These are phyloP conservation scores for Mycena kentingensis DNA, from an alignment of 768 basidiomycete species.

Conservation along the genomic window DNA sequence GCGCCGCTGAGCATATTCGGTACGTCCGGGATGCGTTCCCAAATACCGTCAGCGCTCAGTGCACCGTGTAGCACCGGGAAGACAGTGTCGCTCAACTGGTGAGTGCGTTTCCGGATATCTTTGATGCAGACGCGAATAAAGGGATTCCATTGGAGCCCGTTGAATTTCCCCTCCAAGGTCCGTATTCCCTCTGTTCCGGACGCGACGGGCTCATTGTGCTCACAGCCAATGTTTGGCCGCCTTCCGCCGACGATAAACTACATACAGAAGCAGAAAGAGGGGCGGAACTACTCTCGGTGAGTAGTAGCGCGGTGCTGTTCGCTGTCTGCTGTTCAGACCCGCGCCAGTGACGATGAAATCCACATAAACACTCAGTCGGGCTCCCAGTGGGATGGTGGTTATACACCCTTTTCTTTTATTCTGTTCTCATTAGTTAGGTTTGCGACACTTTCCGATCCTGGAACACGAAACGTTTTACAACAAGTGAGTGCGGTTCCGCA, in stretches of 20 bases:
- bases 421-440: too few relatives aligned
- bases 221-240: conserved; percentile 59
- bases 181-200: not conserved
- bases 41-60: not conserved
- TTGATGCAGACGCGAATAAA: not conserved
- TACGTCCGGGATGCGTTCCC: conserved; percentile 33
- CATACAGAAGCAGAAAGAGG: conserved; percentile 25
- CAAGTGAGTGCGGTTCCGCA: conserved; percentile 43
- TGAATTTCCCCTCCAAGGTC: conserved; percentile 69
- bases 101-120: conserved; percentile 22
- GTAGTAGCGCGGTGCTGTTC: conserved; percentile 25
- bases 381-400: conserved; percentile 72
- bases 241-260: conserved; percentile 54
- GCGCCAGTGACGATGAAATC: conserved; percentile 49
- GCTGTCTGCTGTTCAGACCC: conserved; percentile 10
- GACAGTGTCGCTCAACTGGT: conserved; percentile 67
- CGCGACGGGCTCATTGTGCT: not conserved
- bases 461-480: conserved; percentile 64
- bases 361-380: conserved; percentile 76
- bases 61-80: conserved; percentile 48
- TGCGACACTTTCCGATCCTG: conserved; percentile 51
- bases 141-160: conserved; percentile 50
- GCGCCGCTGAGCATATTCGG: conserved; percentile 60
- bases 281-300: conserved; percentile 18
- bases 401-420: conserved; percentile 26